Base-by-base conservation (phyloP, 2,329 filamentous ascomycete genomes). In the Talaromyces islandicus region DNA sequence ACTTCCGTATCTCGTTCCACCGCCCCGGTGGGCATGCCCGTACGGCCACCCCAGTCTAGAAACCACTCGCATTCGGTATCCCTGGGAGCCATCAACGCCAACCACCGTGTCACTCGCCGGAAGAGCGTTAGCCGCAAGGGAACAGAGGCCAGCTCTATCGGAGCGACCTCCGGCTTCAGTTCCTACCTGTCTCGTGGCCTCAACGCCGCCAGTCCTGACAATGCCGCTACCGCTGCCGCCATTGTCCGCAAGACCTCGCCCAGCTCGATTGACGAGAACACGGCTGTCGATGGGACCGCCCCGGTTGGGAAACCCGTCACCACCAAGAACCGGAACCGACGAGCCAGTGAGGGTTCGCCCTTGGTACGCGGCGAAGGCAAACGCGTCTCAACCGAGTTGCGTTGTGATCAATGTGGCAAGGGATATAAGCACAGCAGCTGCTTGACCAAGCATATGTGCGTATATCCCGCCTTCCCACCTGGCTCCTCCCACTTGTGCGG, bases 361-460 rank as follows among this genome's bases (percentile, higher is more conserved):
- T 82, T 93, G 64, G 80, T 83, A 69, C 95, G 94, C 77, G 88
- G 89, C 68, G 90, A 93, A 70, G 83, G 85, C 67, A 88, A 86
- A 80, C 92, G 91, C 79, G 84, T 85, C 76, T 89, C 86, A 71
- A 86, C 88, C 71, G 93, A 97, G 76, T 86, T 99, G 74, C 91
- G 90, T 78, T 99, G 94, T 81, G 91, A 96, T 75, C 93, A 92
- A 79, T 99, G 94, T 82, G 93, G 93, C 78, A 99, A 99, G 85
- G 92, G 92, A 80, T 99, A 99, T 86, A 99, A 99, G 87, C 94
- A 99, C 85, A 96, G 92, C 87, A 97, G 94, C 83, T 99, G 94
- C 87, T 87, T 99, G 83, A 95, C 91, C 76, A 99, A 97, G 86
- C 94, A 99, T 88, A 89, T 97, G 94, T 97, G 88, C 86, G 94